These are phyloP conservation scores for Phytophthora hybrid DNA, from an alignment of 352 stramenopile genomes.

Conservation along the genomic window DNA sequence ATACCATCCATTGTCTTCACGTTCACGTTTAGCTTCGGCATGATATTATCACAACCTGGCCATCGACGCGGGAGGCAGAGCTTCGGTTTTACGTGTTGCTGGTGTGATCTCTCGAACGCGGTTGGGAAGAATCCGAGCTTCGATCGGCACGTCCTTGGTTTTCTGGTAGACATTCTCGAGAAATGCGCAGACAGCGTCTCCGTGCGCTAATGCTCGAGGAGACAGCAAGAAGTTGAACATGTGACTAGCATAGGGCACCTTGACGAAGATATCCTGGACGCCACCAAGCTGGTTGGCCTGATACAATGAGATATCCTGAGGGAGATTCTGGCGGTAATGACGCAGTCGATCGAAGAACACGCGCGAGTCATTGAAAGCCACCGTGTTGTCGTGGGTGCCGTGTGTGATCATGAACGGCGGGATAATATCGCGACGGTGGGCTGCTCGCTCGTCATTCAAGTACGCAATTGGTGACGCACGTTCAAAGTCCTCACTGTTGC, in stretches of 20 bases:
- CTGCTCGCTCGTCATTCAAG: conserved; percentile 40
- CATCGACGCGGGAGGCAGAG: conserved; percentile 10
- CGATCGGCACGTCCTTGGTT: conserved; percentile 44
- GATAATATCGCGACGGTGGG: conserved; percentile 32
- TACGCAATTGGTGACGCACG: conserved; percentile 63
- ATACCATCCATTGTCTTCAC: conserved; percentile 1
- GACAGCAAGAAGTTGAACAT: conserved; percentile 74
- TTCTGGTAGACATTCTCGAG: conserved; percentile 64
- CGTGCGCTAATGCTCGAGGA: conserved; percentile 58
- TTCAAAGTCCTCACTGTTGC: conserved; percentile 56
- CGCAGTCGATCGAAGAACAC: conserved; percentile 67
- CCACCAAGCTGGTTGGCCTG: conserved; percentile 37
- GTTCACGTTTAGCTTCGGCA: background rate
- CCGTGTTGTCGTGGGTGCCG: conserved; percentile 66
- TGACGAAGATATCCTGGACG: conserved; percentile 65
- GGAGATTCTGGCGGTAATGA: conserved; percentile 44
- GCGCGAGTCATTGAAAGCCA: conserved; percentile 61
- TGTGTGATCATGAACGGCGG: conserved; percentile 71
- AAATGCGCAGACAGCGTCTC: conserved; percentile 64
- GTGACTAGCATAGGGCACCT: conserved; percentile 61
- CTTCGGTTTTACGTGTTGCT: background rate
- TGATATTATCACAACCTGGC: conserved; percentile 33
- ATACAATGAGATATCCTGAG: conserved; percentile 24
- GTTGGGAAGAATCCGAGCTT: conserved; percentile 32
- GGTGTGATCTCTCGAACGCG: conserved; percentile 4